Evolutionary conservation across 140 eudicot species (phyloP).

Genomic region (Senecio squalidus): DNA sequence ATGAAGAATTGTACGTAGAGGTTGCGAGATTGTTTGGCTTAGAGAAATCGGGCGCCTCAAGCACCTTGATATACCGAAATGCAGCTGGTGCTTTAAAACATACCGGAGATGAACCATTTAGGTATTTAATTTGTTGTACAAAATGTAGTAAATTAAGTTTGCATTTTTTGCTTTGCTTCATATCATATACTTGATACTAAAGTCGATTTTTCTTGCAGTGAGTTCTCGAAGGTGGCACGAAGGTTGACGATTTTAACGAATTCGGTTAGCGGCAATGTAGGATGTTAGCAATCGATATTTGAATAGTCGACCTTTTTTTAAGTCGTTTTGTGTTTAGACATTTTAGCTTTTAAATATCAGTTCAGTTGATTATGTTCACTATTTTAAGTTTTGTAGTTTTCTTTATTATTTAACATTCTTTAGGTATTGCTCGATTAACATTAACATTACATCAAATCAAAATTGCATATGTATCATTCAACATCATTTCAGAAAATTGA

Average conservation of each 20-base stretch:
- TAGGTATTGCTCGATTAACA: too few species aligned
- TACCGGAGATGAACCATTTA: constrained; percentile 36
- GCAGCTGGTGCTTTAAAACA: constrained; percentile 29
- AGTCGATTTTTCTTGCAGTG: constrained; percentile 24
- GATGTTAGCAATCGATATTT: constrained; percentile 30
- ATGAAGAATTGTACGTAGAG: constrained; percentile 38
- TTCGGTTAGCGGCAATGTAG: constrained; percentile 23
- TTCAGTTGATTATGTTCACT: too few species aligned
- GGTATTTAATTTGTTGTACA: constrained; percentile 18
- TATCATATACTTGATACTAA: neutral
- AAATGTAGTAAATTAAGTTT: neutral
- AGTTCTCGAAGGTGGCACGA: constrained; percentile 39
- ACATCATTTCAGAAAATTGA: too few species aligned
- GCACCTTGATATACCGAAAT: constrained; percentile 31
- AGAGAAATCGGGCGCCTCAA: constrained; percentile 16
- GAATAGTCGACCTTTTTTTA: constrained; percentile 15
- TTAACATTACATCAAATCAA: too few species aligned
- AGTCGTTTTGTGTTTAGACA: too few species aligned
- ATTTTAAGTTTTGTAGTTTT: too few species aligned
- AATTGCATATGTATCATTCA: too few species aligned
- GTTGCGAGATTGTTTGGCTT: constrained; percentile 34
- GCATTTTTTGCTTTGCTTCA: neutral
- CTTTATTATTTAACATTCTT: too few species aligned
- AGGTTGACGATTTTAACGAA: constrained; percentile 38
- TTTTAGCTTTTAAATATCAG: too few species aligned